Evolutionary conservation across 208 protist genomes (phyloP).

Genomic region (Trichomonas gallinae): DNA sequence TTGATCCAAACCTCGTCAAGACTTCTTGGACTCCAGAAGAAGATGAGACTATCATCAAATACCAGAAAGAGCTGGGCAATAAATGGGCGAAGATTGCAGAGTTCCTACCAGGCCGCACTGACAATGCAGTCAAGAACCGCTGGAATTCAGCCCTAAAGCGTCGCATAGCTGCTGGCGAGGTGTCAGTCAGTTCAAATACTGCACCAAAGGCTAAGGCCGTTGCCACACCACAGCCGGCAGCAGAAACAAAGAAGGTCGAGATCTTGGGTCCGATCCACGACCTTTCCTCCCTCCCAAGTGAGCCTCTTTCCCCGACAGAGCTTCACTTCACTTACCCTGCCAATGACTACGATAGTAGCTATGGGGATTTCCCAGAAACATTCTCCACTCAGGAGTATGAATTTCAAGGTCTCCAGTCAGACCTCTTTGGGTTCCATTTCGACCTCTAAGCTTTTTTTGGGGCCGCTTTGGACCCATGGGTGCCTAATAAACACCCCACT

Average conservation of each 20-base stretch:
- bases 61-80: slow-evolving; percentile 37
- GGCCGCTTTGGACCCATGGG: neutral
- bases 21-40: slow-evolving; percentile 40
- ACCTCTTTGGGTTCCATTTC: neutral
- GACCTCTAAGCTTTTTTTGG: neutral
- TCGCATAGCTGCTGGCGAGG: neutral
- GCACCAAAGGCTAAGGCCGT: neutral
- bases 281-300: neutral
- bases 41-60: slow-evolving; percentile 36
- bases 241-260: neutral
- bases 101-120: slow-evolving; percentile 38
- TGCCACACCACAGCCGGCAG: neutral
- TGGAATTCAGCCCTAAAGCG: slow-evolving; percentile 43
- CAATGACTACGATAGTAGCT: neutral
- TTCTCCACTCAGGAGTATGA: neutral
- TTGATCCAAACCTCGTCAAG: slow-evolving; percentile 40
- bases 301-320: neutral
- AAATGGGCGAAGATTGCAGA: slow-evolving; percentile 41
- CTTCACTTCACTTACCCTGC: neutral
- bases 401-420: neutral
- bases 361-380: neutral
- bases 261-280: neutral
- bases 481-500: neutral
- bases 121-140: slow-evolving; percentile 46
- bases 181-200: neutral